Evolutionary conservation across 306 rosid genomes (phyloP).

Genomic region (Dalbergia oliveri): DNA sequence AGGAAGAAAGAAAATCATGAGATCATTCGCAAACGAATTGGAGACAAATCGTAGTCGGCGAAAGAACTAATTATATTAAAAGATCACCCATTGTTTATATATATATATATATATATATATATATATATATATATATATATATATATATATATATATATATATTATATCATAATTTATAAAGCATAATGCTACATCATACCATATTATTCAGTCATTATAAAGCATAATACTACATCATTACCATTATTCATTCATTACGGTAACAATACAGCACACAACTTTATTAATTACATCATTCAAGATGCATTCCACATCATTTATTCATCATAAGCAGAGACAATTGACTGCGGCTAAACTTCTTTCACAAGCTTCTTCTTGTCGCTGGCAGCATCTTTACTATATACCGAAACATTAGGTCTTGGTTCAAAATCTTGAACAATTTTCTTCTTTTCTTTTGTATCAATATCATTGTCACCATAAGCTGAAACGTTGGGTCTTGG

Average conservation of each 20-base stretch:
- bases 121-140: too few species aligned
- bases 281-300: slow-evolving; percentile 4
- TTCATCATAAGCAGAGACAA: neutral
- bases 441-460: neutral
- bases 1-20: too few species aligned
- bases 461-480: neutral
- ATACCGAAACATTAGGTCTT: slow-evolving; percentile 5
- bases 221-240: neutral
- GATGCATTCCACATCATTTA: neutral
- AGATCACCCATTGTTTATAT: too few species aligned
- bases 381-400: neutral
- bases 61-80: too few species aligned
- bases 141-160: too few species aligned
- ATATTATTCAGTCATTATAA: neutral
- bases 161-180: too few species aligned
- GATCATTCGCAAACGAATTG: too few species aligned
- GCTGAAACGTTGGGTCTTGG: neutral
- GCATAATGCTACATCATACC: too few species aligned
- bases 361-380: neutral
- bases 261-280: neutral
- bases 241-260: neutral
- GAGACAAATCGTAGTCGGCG: too few species aligned
- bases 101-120: too few species aligned
- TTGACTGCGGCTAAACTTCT: slow-evolving; percentile 3
- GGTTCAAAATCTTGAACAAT: neutral